Evolutionary conservation across 2,329 filamentous ascomycete genomes (phyloP).

Genomic region (Aspergillus sp.): DNA sequence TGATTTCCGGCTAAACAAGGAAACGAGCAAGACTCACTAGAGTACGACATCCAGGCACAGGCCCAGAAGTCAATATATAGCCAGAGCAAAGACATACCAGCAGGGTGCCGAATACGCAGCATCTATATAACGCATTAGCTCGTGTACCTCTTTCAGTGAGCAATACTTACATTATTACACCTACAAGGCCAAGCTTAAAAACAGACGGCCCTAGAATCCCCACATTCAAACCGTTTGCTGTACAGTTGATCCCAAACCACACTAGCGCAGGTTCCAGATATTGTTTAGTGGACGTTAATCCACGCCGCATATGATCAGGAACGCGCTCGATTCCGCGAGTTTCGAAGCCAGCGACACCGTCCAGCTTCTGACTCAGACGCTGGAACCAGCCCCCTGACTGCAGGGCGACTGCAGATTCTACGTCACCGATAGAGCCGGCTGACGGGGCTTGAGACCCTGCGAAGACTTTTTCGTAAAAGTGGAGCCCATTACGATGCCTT

Average conservation of each 20-base stretch:
- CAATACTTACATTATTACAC: conserved; percentile 10
- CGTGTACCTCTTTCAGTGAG: not conserved
- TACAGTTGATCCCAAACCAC: conserved; percentile 29
- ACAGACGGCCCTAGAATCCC: conserved; percentile 32
- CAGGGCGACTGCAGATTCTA: not conserved
- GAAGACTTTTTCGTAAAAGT: not conserved
- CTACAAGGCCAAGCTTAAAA: conserved; percentile 32
- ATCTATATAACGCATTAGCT: conserved; percentile 5
- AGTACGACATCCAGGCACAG: conserved; percentile 31
- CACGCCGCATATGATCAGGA: conserved; percentile 46
- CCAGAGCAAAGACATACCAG: conserved; percentile 25
- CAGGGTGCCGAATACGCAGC: conserved; percentile 27
- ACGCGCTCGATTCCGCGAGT: conserved; percentile 56
- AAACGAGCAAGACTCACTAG: conserved; percentile 22
- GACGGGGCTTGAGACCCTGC: not conserved
- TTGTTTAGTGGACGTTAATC: conserved; percentile 30
- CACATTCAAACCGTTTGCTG: conserved; percentile 30
- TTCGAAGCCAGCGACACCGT: conserved; percentile 32
- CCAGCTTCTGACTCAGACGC: not conserved
- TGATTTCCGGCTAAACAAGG: not conserved
- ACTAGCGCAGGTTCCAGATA: conserved; percentile 10
- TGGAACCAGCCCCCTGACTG: not conserved
- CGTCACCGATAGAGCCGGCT: not conserved
- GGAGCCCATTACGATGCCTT: not conserved
- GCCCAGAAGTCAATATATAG: conserved; percentile 34